Conservation (phyloP, 768 basidiomycete genomes). For the Xerocomellus intermedius region DNA sequence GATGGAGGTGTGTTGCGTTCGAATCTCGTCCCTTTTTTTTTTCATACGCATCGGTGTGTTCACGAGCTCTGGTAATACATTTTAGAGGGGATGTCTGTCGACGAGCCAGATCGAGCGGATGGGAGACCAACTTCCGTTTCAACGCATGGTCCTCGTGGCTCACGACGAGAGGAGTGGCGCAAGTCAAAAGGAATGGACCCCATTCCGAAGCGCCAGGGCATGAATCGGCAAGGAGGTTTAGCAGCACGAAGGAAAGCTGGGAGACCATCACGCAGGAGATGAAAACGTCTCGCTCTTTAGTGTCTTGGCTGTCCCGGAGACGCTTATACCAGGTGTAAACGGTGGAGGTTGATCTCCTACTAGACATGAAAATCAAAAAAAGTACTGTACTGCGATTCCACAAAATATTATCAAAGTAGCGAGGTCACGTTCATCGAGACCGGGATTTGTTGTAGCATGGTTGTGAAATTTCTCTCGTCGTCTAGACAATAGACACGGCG, state of each 20-base stretch:
- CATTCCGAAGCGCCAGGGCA: slow-evolving; percentile 47
- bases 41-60: slow-evolving; percentile 1
- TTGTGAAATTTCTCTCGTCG: neutral
- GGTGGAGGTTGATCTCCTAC: neutral
- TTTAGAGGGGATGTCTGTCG: slow-evolving; percentile 55
- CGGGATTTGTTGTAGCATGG: no score
- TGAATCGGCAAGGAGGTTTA: slow-evolving; percentile 66
- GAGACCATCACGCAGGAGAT: slow-evolving; percentile 68
- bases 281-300: slow-evolving; percentile 16
- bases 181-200: slow-evolving; percentile 70
- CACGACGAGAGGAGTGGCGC: slow-evolving; percentile 81
- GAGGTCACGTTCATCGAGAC: neutral
- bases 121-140: slow-evolving; percentile 50
- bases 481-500: slow-evolving; percentile 12
- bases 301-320: no score
- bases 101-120: slow-evolving; percentile 31
- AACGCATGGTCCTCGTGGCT: slow-evolving; percentile 77
- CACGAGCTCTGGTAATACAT: neutral
- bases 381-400: slow-evolving; percentile 10
- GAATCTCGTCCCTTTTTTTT: neutral
- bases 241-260: slow-evolving; percentile 67
- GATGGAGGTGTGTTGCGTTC: slow-evolving; percentile 23
- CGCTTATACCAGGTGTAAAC: neutral
- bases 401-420: neutral
- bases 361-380: slow-evolving; percentile 12